phyloP scores from a whole-genome alignment of 352 stramenopile genomes.

The Globisporangium barbulae region DNA sequence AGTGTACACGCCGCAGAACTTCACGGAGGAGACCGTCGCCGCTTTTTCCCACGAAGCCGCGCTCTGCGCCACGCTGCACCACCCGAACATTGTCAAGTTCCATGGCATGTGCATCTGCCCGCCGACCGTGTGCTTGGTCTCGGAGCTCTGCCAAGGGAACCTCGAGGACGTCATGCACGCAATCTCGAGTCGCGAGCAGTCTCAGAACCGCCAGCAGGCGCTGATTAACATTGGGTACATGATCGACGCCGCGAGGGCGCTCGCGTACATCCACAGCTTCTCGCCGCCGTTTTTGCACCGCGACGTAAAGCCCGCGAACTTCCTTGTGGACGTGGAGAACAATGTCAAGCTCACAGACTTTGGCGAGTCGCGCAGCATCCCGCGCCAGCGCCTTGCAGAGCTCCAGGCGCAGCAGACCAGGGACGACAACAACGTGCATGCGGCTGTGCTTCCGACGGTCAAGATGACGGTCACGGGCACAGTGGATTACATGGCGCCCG shows the following conservation, averaged over 20 bases:
- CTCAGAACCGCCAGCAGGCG: slow-evolving; percentile 27
- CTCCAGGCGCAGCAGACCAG: not conserved
- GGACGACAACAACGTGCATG: not conserved
- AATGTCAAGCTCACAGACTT: slow-evolving; percentile 72
- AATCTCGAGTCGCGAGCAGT: slow-evolving; percentile 15
- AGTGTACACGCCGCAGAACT: slow-evolving; percentile 51
- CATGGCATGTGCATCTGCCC: slow-evolving; percentile 65
- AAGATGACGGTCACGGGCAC: slow-evolving; percentile 72
- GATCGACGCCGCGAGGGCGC: slow-evolving; percentile 50
- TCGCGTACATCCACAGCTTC: slow-evolving; percentile 70
- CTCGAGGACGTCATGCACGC: slow-evolving; percentile 40
- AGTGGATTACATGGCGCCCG: slow-evolving; percentile 72
- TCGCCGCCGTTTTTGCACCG: slow-evolving; percentile 57
- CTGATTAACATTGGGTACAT: slow-evolving; percentile 57
- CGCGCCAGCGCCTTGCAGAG: slow-evolving; percentile 11
- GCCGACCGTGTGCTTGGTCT: slow-evolving; percentile 60
- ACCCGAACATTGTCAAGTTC: slow-evolving; percentile 67
- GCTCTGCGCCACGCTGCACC: slow-evolving; percentile 39
- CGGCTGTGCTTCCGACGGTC: slow-evolving; percentile 10
- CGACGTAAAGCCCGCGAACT: slow-evolving; percentile 66
- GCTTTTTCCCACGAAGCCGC: slow-evolving; percentile 65
- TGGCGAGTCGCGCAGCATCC: slow-evolving; percentile 53
- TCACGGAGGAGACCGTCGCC: slow-evolving; percentile 48
- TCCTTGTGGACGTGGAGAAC: slow-evolving; percentile 46
- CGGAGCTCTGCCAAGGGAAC: slow-evolving; percentile 48